Base-by-base conservation (phyloP, 441 rosid species). In the Erodium moschatum region DNA sequence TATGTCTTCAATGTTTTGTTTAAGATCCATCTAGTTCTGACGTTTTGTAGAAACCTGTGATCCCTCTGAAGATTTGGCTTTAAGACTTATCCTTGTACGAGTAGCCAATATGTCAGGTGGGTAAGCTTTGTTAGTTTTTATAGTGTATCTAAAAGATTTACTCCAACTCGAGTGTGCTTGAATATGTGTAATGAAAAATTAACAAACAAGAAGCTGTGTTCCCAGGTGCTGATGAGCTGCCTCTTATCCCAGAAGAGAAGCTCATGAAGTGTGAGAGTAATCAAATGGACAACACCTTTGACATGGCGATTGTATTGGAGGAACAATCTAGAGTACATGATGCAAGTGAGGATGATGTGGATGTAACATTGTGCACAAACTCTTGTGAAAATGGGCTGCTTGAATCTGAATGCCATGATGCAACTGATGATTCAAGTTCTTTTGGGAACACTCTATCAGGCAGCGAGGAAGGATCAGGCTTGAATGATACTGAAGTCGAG, bases 381-480 rank as follows among this genome's bases (percentile, higher is more conserved):
- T 16, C 21, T 19, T 18, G 27, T 20, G 63, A 18, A 9, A 58
- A 52, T n/a, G 24, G 44, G 20, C 54, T 16, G 29, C 38, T 38
- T 27, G 76, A 66, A 29, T 42, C 33, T 44, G 56, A 48, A 48
- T 48, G 56, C 56, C 56, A 2, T n/a, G 77, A 70, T 21, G 33
- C 52, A 6, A 84, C 87, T 52, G 96, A 92, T 78, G 81, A 77
- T 80, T 85, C 89, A 1, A 90, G 94, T 75, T 92, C 98, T 29
- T 92, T 90, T 71, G 79, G 89, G 70, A 84, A 83, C 62, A 81
- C 96, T 0, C 68, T 31, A 29, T 82, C 91, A 42, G 85, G 78
- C n/a, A 13, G 68, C 60, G 90, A 81, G 65, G 72, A 71, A 76
- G 81, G 70, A 40, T 19, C 79, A 13, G 66, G 35, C 35, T 40